Evolutionary conservation across 371 early-diverging fungal species (phyloP), one percentile per base, ranked within the genome.

Genomic region (Mortierella sp.): DNA sequence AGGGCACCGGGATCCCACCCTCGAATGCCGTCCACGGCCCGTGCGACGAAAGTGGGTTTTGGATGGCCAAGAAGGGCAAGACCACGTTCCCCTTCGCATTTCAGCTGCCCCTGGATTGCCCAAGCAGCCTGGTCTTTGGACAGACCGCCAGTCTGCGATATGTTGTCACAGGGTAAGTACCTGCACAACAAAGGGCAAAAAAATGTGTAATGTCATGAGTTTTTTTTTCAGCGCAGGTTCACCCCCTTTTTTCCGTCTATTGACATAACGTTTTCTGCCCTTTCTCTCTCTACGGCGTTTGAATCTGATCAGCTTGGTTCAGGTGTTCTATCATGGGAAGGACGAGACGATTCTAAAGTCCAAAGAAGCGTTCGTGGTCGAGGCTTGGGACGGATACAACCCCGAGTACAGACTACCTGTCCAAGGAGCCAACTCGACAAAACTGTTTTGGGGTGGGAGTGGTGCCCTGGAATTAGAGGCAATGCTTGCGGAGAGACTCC

Each of bases 31-130:
- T 92, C 26, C 76, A 89, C 67, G 93, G 92, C 3, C 89, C 90
- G 0, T 73, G 72, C 40, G 87, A 91, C 43, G 81, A 79, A 37
- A 53, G 83, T 69, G 91, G 92, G 14, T 91, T 86, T 76, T 91
- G 91, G 89, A 76, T 80, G 55, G 93, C 92, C 13, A 88, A 87
- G 73, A 92, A 93, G 79, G 91, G 90, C 72, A 93, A 92, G 80
- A 92, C 93, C 11, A 90, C 90, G 3, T 93, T 93, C 76, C 91
- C 92, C 8, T 93, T 93, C 75, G 87, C 91, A 19, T 93, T 93
- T 75, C 87, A 88, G 46, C 83, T 93, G 26, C 92, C 92, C 14
- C 79, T 81, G 40, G 91, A 91, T 69, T 85, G 88, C 6, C 92
- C 93, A 44, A 89, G 90, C 74, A 92, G 91, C 16, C 82, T 89